These are phyloP conservation scores for Neckera pumila DNA, from an alignment of 225 moss, liverwort and hornwort species.

Conservation along the genomic window DNA sequence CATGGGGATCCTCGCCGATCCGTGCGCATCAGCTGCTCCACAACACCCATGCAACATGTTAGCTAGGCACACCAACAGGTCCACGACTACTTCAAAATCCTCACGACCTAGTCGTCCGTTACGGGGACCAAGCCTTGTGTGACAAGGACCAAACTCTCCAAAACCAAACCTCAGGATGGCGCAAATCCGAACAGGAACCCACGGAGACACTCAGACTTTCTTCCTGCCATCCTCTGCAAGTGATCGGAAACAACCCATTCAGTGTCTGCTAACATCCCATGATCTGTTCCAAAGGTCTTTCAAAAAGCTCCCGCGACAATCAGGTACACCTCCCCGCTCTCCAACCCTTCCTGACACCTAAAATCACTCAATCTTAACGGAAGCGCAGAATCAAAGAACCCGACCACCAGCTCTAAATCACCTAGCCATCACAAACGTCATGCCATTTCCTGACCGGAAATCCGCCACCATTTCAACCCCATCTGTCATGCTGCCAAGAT, in stretches of 20 bases:
- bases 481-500: not conserved
- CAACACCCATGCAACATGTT: too few species aligned
- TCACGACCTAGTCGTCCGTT: too few species aligned
- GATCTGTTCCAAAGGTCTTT: not conserved
- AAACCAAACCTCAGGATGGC: too few species aligned
- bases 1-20: too few species aligned
- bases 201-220: not conserved
- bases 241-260: not conserved
- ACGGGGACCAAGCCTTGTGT: too few species aligned
- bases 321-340: not conserved
- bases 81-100: too few species aligned
- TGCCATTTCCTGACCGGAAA: not conserved
- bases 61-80: too few species aligned
- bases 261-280: not conserved
- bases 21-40: too few species aligned
- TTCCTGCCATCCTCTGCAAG: not conserved
- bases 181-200: not conserved
- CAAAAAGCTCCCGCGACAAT: not conserved
- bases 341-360: not conserved
- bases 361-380: not conserved
- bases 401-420: too few species aligned
- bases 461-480: not conserved
- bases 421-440: too few species aligned
- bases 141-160: too few species aligned
- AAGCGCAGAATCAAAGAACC: too few species aligned